phyloP scores from a whole-genome alignment of 2,329 filamentous ascomycete genomes.

The Zasmidium citrigriseum region DNA sequence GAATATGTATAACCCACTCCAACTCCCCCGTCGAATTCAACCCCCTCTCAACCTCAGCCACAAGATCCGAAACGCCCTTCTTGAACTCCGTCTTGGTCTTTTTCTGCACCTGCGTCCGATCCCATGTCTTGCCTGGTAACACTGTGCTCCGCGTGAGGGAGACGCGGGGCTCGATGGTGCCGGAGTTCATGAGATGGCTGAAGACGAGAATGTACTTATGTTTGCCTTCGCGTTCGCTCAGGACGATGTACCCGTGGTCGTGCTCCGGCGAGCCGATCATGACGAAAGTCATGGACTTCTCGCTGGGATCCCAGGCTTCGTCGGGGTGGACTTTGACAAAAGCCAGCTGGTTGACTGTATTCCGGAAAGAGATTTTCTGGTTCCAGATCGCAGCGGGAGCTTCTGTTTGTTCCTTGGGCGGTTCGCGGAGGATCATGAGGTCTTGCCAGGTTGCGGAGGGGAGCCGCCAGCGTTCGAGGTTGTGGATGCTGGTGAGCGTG shows the following conservation, averaged over 20 bases:
- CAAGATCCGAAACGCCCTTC: conserved; percentile 16
- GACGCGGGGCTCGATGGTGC: conserved; percentile 15
- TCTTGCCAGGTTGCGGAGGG: conserved; percentile 18
- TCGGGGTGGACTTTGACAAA: conserved; percentile 12
- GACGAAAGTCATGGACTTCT: conserved; percentile 14
- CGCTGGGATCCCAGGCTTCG: conserved; percentile 14
- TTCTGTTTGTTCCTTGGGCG: conserved; percentile 6
- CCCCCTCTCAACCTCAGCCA: conserved; percentile 14
- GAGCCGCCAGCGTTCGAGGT: conserved; percentile 16
- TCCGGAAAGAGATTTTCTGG: conserved; percentile 21
- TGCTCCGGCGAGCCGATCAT: conserved; percentile 19
- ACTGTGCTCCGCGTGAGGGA: conserved; percentile 13
- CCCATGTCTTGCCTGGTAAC: conserved; percentile 3
- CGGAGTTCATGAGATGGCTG: conserved; percentile 15
- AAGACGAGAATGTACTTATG: conserved; percentile 20
- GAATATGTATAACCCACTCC: conserved; percentile 19
- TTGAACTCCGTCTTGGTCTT: conserved; percentile 19
- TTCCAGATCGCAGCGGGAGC: conserved; percentile 18
- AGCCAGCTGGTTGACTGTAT: conserved; percentile 11
- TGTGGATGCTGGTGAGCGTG: conserved; percentile 17
- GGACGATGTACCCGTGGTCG: conserved; percentile 20
- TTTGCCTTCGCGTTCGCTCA: conserved; percentile 18
- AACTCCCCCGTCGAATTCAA: conserved; percentile 11
- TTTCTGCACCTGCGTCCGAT: conserved; percentile 1
- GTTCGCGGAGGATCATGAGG: conserved; percentile 20